Evolutionary conservation across 164 flowering plant genomes (phyloP), one percentile per base, ranked within the genome.

Genomic region (Sedum album): DNA sequence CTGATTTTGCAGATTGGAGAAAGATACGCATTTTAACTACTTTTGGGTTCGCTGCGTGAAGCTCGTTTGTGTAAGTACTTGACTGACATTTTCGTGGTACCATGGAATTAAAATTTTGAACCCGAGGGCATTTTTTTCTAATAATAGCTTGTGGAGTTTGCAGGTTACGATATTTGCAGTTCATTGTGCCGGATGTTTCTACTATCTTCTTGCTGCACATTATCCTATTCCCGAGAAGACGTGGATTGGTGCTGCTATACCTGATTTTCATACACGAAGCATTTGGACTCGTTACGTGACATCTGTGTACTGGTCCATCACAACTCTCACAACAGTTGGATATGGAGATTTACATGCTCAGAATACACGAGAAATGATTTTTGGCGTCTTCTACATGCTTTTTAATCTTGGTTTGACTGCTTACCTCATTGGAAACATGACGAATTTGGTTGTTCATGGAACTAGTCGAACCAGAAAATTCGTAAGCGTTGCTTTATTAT

Each of bases 301-400:
- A 15, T 70, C 89, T 13, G 64, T 85, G 0, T 87, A 84, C 68
- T 87, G 89, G 89, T 82, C 91, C 61, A 84, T 82, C 9, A 73
- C 85, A 35, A 87, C 92, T 1, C 81, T 83, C 1, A 70, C 89
- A 84, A 68, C 89, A 0, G 75, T 76, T 18, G 92, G 89, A 11
- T 87, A 87, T 74, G 92, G 92, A 31, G 92, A 87, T 79, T 28
- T 85, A 33, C 91, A 87, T 71, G 75, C 89, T 20, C 81, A 75
- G 8, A 85, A 83, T 65, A 39, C 78, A 64, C 44, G 60, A 28
- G 89, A 87, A 74, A 85, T 75, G 88, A 3, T 76, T 14, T 85
- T 85, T 49, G 76, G 44, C 67, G n/a, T n/a, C n/a, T n/a, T n/a
- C n/a, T n/a, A n/a, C n/a, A n/a, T n/a, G n/a, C n/a, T n/a, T n/a